Conservation (phyloP, 768 basidiomycete species). For the Cystobasidium tubakii region DNA sequence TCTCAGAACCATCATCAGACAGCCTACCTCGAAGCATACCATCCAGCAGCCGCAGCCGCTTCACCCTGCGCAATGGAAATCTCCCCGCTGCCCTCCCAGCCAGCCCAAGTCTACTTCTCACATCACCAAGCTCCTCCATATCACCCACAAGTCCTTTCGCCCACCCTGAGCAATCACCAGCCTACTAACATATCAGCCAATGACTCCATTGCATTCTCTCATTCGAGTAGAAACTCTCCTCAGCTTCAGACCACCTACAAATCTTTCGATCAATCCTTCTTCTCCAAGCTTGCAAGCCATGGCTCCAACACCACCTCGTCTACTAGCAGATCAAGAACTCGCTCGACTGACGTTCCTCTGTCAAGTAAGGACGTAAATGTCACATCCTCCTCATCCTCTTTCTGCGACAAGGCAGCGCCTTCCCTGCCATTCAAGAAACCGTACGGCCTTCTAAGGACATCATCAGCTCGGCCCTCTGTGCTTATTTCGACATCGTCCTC, state of each 20-base stretch:
- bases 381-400: conserved; percentile 2
- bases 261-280: conserved; percentile 30
- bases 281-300: conserved; percentile 11
- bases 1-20: not conserved
- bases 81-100: not conserved
- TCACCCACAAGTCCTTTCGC: not conserved
- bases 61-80: conserved; percentile 24
- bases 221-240: not conserved
- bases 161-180: not conserved
- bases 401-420: not conserved
- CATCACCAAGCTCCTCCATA: not conserved
- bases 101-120: not conserved
- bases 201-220: not conserved
- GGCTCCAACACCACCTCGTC: not conserved
- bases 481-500: not conserved
- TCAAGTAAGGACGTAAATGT: conserved; percentile 14
- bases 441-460: conserved; percentile 17
- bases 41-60: not conserved
- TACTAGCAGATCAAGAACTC: not conserved
- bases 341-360: conserved; percentile 11
- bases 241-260: not conserved
- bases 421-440: not conserved
- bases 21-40: not conserved
- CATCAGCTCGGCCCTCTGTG: conserved; percentile 13
- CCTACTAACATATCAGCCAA: not conserved